Percentiles rank a stretch among this genome's conserved stretches.
Evolutionary conservation across 2,329 filamentous ascomycete genomes (phyloP).

Genomic region (Leptodontidium sp.): DNA sequence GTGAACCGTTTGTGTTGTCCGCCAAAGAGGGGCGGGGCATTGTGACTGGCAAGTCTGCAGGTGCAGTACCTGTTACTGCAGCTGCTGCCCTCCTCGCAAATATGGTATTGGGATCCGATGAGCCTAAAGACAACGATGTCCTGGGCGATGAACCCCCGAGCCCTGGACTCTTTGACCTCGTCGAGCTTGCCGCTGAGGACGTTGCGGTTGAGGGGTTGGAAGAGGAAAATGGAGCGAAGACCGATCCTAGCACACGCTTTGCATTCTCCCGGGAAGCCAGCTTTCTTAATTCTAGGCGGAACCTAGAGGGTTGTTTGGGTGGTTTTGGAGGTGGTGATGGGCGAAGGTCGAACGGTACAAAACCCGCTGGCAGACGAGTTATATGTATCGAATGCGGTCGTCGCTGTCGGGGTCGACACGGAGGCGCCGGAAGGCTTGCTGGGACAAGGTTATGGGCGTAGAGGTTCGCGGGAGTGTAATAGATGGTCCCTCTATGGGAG

Average conservation of each 20-base stretch:
- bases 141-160: slow-evolving; percentile 18
- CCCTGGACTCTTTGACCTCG: slow-evolving; percentile 38
- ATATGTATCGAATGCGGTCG: slow-evolving; percentile 66
- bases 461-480: slow-evolving; percentile 39
- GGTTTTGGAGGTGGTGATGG: slow-evolving; percentile 41
- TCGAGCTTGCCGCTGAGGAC: slow-evolving; percentile 36
- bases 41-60: slow-evolving; percentile 22
- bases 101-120: slow-evolving; percentile 37
- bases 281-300: slow-evolving; percentile 50
- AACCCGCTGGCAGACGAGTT: slow-evolving; percentile 55
- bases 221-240: slow-evolving; percentile 42
- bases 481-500: slow-evolving; percentile 41
- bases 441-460: slow-evolving; percentile 29
- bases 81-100: slow-evolving; percentile 38
- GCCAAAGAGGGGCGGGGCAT: slow-evolving; percentile 37
- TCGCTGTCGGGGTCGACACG: slow-evolving; percentile 59
- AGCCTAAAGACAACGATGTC: slow-evolving; percentile 34
- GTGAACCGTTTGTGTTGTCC: slow-evolving; percentile 23
- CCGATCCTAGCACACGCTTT: slow-evolving; percentile 47
- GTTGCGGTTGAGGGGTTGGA: slow-evolving; percentile 32
- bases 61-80: slow-evolving; percentile 17
- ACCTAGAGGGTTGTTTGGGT: slow-evolving; percentile 45
- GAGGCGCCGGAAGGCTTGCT: slow-evolving; percentile 48
- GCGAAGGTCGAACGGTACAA: slow-evolving; percentile 49
- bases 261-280: slow-evolving; percentile 55